phyloP scores from a whole-genome alignment of 257 asterid genomes.

The Nicotiana undulata region DNA sequence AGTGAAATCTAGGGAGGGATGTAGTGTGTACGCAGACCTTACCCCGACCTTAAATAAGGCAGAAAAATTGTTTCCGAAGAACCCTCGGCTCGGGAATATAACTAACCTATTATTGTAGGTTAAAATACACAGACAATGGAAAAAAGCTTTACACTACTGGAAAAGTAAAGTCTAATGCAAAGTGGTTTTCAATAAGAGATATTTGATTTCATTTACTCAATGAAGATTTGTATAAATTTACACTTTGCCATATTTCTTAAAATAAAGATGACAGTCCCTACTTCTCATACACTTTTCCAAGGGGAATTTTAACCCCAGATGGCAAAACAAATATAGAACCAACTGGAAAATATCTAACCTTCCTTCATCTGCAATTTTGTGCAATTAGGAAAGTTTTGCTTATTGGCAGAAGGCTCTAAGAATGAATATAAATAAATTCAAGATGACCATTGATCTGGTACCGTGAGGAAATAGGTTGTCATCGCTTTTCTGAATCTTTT shows the following conservation, averaged over 20 bases:
- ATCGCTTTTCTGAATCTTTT: conserved; percentile 93
- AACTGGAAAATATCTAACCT: background rate
- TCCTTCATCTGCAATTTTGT: conserved; percentile 12
- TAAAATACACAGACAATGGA: too few relatives aligned
- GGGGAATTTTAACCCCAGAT: conserved; percentile 2
- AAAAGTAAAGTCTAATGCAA: background rate
- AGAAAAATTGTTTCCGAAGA: too few relatives aligned
- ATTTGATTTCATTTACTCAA: background rate
- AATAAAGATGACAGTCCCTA: conserved; percentile 2
- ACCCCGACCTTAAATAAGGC: too few relatives aligned
- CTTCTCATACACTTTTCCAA: background rate
- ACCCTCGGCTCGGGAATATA: too few relatives aligned
- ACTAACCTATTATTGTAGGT: too few relatives aligned
- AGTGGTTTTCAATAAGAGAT: background rate
- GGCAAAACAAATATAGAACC: conserved; percentile 4
- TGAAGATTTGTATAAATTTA: conserved; percentile 10
- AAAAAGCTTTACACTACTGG: too few relatives aligned
- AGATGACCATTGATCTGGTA: conserved; percentile 80
- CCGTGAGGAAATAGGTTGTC: conserved; percentile 83
- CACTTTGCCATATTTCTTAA: background rate
- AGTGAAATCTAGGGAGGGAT: too few relatives aligned
- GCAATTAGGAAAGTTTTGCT: background rate
- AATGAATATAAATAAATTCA: background rate
- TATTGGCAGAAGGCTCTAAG: conserved; percentile 13
- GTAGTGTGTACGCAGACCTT: too few relatives aligned